Conservation (phyloP, 2,329 filamentous ascomycete genomes). For the Hypoxylon sp. region DNA sequence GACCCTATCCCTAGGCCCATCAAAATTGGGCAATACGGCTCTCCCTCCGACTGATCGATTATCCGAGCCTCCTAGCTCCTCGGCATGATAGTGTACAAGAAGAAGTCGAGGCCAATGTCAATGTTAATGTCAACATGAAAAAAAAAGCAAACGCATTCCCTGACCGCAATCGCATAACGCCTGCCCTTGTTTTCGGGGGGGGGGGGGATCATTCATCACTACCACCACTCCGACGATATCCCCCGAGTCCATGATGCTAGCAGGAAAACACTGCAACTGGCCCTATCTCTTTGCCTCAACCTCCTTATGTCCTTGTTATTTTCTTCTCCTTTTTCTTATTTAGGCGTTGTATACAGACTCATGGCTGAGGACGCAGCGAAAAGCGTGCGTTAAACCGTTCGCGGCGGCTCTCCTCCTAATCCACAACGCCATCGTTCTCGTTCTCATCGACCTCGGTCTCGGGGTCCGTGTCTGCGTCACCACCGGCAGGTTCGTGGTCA, state of each 20-base stretch:
- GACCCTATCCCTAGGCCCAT: background rate
- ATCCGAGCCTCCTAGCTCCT: conserved; percentile 12
- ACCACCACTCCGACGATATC: background rate
- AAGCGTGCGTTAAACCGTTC: background rate
- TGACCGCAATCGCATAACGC: conserved; percentile 8
- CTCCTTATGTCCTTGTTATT: background rate
- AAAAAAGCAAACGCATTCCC: background rate
- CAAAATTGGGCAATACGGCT: background rate
- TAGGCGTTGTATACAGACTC: background rate
- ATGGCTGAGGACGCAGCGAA: background rate
- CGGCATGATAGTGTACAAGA: conserved; percentile 10
- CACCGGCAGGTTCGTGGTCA: conserved; percentile 39
- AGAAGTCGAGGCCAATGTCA: conserved; percentile 3
- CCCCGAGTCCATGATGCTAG: background rate
- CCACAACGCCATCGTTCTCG: conserved; percentile 48
- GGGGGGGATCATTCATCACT: conserved; percentile 1
- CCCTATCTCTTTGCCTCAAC: background rate
- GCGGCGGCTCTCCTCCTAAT: conserved; percentile 39
- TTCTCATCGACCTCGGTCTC: conserved; percentile 54
- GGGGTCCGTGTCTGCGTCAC: conserved; percentile 47
- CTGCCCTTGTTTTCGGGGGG: conserved; percentile 10
- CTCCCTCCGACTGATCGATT: conserved; percentile 10
- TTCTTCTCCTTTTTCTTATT: background rate
- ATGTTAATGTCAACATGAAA: background rate
- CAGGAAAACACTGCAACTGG: background rate